Evolutionary conservation across 1,139 yeast species (phyloP).

Genomic region (Lodderomyces metapsilosis): DNA sequence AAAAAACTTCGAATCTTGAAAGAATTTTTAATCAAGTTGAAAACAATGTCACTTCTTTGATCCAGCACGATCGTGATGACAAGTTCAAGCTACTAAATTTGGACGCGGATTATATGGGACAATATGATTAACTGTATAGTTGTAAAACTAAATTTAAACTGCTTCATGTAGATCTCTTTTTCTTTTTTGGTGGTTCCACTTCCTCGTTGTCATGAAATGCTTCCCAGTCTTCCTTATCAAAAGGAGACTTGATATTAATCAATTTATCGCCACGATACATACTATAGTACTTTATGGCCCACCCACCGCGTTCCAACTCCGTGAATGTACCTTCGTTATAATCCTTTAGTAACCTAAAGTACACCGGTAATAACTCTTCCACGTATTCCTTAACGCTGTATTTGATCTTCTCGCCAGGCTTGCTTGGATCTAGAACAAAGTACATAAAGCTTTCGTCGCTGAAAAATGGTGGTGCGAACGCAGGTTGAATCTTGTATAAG

Average conservation of each 20-base stretch:
- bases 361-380: constrained; percentile 31
- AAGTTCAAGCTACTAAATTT: constrained; percentile 39
- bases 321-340: constrained; percentile 16
- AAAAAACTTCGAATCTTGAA: constrained; percentile 32
- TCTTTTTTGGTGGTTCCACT: constrained; percentile 6
- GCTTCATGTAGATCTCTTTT: too few species aligned
- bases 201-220: constrained; percentile 5
- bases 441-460: constrained; percentile 47
- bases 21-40: constrained; percentile 32
- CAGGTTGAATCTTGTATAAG: constrained; percentile 18
- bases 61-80: constrained; percentile 31
- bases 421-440: constrained; percentile 29
- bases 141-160: too few species aligned
- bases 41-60: constrained; percentile 31
- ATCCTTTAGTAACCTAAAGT: constrained; percentile 17
- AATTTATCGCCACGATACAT: constrained; percentile 24
- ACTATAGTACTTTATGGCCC: constrained; percentile 36
- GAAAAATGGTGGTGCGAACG: constrained; percentile 44
- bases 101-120: constrained; percentile 36
- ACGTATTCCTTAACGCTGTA: constrained; percentile 43
- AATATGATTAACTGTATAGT: neutral
- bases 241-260: constrained; percentile 23
- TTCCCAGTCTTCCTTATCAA: constrained; percentile 16
- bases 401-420: constrained; percentile 32
- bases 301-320: constrained; percentile 35